Percentiles rank a stretch among this genome's conserved stretches.
Evolutionary conservation across 176 grass and related monocot species (phyloP).

Genomic region (Eragrostis curvula): DNA sequence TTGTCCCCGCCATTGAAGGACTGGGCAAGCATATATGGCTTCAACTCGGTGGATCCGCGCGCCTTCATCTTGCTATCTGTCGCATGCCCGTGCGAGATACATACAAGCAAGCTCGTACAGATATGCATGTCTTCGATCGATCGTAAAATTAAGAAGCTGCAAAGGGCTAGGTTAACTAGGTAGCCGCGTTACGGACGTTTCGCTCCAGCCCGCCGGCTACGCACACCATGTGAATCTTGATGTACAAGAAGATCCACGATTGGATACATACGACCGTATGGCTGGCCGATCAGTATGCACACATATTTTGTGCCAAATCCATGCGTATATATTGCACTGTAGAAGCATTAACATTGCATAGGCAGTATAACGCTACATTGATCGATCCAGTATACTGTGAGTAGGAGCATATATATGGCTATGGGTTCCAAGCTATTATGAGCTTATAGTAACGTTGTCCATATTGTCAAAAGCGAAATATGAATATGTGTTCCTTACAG

Average conservation of each 20-base stretch:
- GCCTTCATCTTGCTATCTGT: neutral
- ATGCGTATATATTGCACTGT: constrained; percentile 25
- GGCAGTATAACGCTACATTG: neutral
- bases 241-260: constrained; percentile 1
- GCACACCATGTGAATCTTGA: constrained; percentile 13
- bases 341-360: neutral
- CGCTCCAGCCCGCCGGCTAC: neutral
- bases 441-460: neutral
- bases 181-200: constrained; percentile 38
- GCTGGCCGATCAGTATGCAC: neutral
- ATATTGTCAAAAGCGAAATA: constrained; percentile 44
- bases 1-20: constrained; percentile 5
- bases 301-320: neutral
- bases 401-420: neutral
- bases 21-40: neutral
- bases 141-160: neutral
- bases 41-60: too few relatives aligned
- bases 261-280: constrained; percentile 19
- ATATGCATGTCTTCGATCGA: neutral
- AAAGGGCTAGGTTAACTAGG: neutral
- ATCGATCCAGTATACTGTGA: neutral
- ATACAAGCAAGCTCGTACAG: neutral
- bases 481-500: constrained; percentile 22
- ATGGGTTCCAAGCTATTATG: neutral
- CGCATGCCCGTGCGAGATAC: neutral